Conservation (phyloP, 768 basidiomycete species). For the Fomitopsis serialis region DNA sequence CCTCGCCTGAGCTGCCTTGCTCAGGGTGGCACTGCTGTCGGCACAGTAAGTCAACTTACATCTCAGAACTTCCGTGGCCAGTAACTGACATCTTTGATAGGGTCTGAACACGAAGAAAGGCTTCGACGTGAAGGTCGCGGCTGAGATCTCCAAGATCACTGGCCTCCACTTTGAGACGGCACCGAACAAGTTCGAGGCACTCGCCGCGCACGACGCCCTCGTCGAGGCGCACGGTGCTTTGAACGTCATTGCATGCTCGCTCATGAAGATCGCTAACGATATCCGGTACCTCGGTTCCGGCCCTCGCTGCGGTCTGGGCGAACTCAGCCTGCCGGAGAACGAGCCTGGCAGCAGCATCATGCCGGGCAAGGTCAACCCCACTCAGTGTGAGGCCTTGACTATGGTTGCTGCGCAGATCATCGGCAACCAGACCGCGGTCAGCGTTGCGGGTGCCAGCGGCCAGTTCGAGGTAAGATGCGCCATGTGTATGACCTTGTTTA, state of each 20-base stretch:
- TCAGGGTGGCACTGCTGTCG: slow-evolving; percentile 98
- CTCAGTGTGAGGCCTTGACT: slow-evolving; percentile 96
- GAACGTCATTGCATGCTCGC: slow-evolving; percentile 91
- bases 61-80: slow-evolving; percentile 1
- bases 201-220: slow-evolving; percentile 96
- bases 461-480: slow-evolving; percentile 83
- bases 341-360: slow-evolving; percentile 99
- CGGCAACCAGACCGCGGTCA: slow-evolving; percentile 93
- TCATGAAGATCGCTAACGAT: slow-evolving; percentile 99
- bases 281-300: slow-evolving; percentile 97
- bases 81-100: slow-evolving; percentile 31
- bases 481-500: not conserved
- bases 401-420: slow-evolving; percentile 99
- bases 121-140: slow-evolving; percentile 92
- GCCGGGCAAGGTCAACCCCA: slow-evolving; percentile 99
- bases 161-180: slow-evolving; percentile 92
- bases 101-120: slow-evolving; percentile 96
- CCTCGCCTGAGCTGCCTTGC: slow-evolving; percentile 87
- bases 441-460: slow-evolving; percentile 88
- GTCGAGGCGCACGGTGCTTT: slow-evolving; percentile 97
- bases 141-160: slow-evolving; percentile 86
- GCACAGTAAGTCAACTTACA: slow-evolving; percentile 60
- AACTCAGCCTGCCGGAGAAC: slow-evolving; percentile 92
- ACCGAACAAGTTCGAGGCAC: slow-evolving; percentile 99
- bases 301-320: slow-evolving; percentile 95